phyloP scores from a whole-genome alignment of 2,329 filamentous ascomycete genomes.

The Colletotrichum kahawae region DNA sequence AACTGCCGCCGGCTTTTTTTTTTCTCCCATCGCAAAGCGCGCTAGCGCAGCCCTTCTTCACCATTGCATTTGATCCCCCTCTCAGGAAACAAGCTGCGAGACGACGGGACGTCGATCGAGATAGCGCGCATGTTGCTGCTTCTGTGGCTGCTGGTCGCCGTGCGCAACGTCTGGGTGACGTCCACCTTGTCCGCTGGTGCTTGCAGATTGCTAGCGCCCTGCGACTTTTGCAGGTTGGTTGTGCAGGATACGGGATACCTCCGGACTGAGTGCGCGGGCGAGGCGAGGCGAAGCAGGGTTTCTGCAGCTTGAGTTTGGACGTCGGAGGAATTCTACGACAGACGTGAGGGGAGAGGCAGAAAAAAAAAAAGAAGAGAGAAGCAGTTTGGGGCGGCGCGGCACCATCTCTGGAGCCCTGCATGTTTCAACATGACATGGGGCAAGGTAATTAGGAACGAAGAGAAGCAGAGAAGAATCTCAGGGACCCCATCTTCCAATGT shows the following conservation, averaged over 20 bases:
- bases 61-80: not conserved
- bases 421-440: conserved; percentile 17
- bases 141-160: conserved; percentile 10
- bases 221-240: not conserved
- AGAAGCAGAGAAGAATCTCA: not conserved
- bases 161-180: conserved; percentile 18
- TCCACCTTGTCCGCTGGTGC: not conserved
- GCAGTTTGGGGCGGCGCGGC: not conserved
- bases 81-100: not conserved
- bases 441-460: not conserved
- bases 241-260: not conserved
- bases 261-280: not conserved
- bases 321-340: not conserved
- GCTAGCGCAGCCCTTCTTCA: not conserved
- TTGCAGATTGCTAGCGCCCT: not conserved
- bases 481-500: not conserved
- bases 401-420: conserved; percentile 9
- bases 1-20: not conserved
- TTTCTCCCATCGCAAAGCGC: not conserved
- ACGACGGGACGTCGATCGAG: not conserved
- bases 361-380: not conserved
- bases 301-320: not conserved
- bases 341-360: not conserved
- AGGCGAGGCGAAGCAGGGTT: not conserved
- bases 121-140: conserved; percentile 1